Base-by-base conservation (phyloP, 768 basidiomycete species). In the Mycena venus region DNA sequence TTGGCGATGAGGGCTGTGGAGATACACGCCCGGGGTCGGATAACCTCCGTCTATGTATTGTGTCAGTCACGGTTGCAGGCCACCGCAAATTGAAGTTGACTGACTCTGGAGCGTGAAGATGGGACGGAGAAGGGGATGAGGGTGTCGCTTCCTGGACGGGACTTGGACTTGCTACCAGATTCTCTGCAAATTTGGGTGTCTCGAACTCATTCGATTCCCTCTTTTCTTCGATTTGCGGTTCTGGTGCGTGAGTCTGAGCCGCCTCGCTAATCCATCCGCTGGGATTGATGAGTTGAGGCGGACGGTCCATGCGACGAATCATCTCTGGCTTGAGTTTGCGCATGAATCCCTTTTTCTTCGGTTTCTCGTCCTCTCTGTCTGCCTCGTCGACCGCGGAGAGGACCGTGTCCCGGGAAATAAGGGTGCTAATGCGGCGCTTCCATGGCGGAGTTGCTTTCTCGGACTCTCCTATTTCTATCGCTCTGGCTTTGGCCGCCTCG, bases 251-350 rank as follows among this genome's bases (percentile, higher is more conserved):
- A 70, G 80, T 60, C 4, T 82, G 82, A 2, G 81, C 78, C 10
- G 86, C 87, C 72, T 91, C 89, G 66, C 88, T 90, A 27, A 95
- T 87, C 89, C 88, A 90, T 7, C 95, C 94, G 76, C 90, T 95
- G 4, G 95, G 95, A 78, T 95, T 89, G 29, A 96, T 86, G 2
- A 89, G 90, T 79, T 90, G 91, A 8, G 93, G 94, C 1, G 90
- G 88, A 58, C 88, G 89, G 70, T 94, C 90, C 86, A 93, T 88
- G 61, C 95, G 87, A 34, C 91, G 89, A 68, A 96, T 95, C 94
- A 96, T 95, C 67, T 95, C 91, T 29, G 93, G 85, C 59, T 89
- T 84, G 8, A 96, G 69, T 59, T 83, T 88, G 27, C 82, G 84
- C 40, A 82, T 80, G 25, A 80, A 75, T 19, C 81, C 78, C 15